Evolutionary conservation across 805 yeast genomes (phyloP).

Genomic region (Dipodascus geniculatus): DNA sequence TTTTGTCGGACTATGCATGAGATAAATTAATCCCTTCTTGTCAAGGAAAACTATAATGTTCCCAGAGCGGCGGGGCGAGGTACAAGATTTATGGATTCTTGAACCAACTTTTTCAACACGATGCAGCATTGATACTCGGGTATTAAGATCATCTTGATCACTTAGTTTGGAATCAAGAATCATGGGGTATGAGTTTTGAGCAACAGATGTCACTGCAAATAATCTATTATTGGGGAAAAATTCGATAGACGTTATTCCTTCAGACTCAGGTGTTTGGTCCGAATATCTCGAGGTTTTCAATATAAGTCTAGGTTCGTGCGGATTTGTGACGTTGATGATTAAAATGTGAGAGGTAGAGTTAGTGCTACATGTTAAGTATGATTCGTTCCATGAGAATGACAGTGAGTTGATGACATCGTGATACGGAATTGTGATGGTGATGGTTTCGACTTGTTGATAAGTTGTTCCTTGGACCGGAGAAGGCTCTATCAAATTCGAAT

Average conservation of each 20-base stretch:
- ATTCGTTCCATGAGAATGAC: slow-evolving; percentile 60
- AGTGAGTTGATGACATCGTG: slow-evolving; percentile 72
- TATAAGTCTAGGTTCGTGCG: slow-evolving; percentile 51
- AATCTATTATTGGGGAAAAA: slow-evolving; percentile 54
- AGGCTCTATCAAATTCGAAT: background rate
- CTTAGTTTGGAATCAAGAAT: slow-evolving; percentile 49
- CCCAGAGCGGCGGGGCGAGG: slow-evolving; percentile 59
- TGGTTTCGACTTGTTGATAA: slow-evolving; percentile 34
- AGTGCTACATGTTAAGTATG: slow-evolving; percentile 64
- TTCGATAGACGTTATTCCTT: slow-evolving; percentile 75
- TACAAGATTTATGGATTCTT: slow-evolving; percentile 56
- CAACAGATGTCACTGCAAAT: slow-evolving; percentile 44
- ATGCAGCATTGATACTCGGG: slow-evolving; percentile 32
- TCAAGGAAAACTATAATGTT: slow-evolving; percentile 77
- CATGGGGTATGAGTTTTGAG: slow-evolving; percentile 56
- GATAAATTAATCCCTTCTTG: slow-evolving; percentile 62
- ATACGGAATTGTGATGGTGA: slow-evolving; percentile 73
- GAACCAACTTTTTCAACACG: slow-evolving; percentile 74
- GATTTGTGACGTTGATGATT: slow-evolving; percentile 54
- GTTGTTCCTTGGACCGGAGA: background rate
- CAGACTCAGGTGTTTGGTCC: slow-evolving; percentile 63
- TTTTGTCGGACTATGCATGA: slow-evolving; percentile 48
- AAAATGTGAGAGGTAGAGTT: slow-evolving; percentile 69
- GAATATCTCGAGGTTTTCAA: slow-evolving; percentile 53
- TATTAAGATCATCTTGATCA: slow-evolving; percentile 31